Percentiles rank a stretch among this genome's conserved stretches.
These are phyloP conservation scores for Trichosporon ovoides DNA, from an alignment of 1,284 basidiomycete species.

Conservation along the genomic window DNA sequence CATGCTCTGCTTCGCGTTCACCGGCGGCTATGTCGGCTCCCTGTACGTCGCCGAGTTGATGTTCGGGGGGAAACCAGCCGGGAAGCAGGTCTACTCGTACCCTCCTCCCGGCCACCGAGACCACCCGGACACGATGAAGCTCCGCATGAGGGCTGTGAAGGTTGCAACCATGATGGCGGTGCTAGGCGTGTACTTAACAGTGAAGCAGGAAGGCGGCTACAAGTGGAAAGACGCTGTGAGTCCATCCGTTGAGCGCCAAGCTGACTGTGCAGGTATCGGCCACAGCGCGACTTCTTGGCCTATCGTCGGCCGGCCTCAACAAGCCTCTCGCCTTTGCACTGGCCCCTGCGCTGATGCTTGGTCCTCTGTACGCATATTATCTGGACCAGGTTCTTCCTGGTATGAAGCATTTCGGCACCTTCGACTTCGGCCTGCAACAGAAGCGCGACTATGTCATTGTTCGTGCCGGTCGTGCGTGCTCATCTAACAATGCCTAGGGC, in stretches of 20 bases:
- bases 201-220: constrained; percentile 23
- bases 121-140: constrained; percentile 45
- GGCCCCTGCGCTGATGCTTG: constrained; percentile 72
- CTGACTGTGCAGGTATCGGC: constrained; percentile 17
- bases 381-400: constrained; percentile 60
- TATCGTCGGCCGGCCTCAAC: constrained; percentile 20
- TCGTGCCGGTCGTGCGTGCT: constrained; percentile 41
- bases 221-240: constrained; percentile 9
- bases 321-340: constrained; percentile 58
- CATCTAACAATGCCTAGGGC: constrained; percentile 54
- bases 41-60: constrained; percentile 48
- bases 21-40: constrained; percentile 50
- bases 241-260: constrained; percentile 6
- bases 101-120: constrained; percentile 36
- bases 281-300: constrained; percentile 33
- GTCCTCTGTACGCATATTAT: constrained; percentile 67
- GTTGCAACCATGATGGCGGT: constrained; percentile 36
- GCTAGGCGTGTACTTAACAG: constrained; percentile 28
- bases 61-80: constrained; percentile 13
- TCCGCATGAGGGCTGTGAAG: constrained; percentile 42
- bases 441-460: constrained; percentile 74
- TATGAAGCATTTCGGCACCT: constrained; percentile 46
- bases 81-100: neutral
- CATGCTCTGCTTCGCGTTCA: constrained; percentile 41
- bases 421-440: constrained; percentile 31